Evolutionary conservation across 106 monocot genomes (phyloP), one percentile per base, ranked within the genome.

Genomic region (Chionographis japonica): DNA sequence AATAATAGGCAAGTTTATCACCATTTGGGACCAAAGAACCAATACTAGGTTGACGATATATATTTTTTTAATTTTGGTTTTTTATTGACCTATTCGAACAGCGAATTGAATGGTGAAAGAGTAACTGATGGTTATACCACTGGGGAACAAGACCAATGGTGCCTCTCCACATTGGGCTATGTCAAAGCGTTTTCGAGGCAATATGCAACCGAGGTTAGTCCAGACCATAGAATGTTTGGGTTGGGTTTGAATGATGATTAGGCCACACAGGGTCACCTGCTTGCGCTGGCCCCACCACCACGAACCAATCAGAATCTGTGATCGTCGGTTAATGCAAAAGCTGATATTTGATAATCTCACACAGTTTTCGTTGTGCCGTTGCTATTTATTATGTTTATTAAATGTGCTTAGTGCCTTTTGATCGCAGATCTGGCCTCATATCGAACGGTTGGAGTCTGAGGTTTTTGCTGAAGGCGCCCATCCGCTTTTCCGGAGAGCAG

Each of bases 121-220:
- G 62, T 17, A 37, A 56, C 56, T 49, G 54, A 66, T 35, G 19
- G 57, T 65, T 86, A 92, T 72, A 85, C 66, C 41, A 74, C 81
- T 63, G 89, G 79, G 40, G 92, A 97, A 66, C 73, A 62, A 36
- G 92, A 92, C 72, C 97, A 97, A 67, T 97, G 97, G 97, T 87
- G 87, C 60, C 81, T 86, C 43, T 76, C 81, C 37, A 97, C 89
- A 16, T 63, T 97, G 78, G 89, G 89, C 37, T 81, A 97, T 72
- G 83, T 90, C 36, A 97, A 92, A 68, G 82, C 97, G 51, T 79
- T 92, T 74, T 89, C 97, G 49, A 82, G 97, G 63, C 86, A 89
- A 68, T 97, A 97, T 80, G 86, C 92, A 50, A 69, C 79, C 15
- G 89, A 97, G 97, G 97, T 97, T 63, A 52, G 62, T 46, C 9